These are phyloP conservation scores for Metschnikowia hibisci DNA, from an alignment of 805 yeast species.

Conservation along the genomic window DNA sequence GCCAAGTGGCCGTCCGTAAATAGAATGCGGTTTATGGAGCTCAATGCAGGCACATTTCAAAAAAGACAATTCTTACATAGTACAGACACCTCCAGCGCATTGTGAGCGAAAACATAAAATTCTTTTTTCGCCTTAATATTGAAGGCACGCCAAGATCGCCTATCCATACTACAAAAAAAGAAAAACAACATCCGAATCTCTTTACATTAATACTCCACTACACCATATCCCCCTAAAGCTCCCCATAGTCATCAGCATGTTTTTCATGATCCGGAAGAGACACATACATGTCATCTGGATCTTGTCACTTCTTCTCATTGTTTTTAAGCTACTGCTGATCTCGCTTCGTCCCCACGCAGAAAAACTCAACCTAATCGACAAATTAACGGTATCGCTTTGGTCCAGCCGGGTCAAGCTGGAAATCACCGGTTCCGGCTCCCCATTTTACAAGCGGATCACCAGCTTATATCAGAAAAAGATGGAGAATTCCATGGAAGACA, in stretches of 20 bases:
- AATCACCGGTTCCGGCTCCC: constrained; percentile 6
- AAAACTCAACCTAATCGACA: constrained; percentile 15
- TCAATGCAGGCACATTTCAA: too few species aligned
- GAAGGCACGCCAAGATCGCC: too few species aligned
- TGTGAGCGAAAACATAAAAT: too few species aligned
- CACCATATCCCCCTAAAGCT: not conserved
- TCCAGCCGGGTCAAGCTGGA: not conserved
- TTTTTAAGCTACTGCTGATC: constrained; percentile 11
- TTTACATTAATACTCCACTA: too few species aligned
- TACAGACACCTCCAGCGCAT: too few species aligned
- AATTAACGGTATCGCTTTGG: constrained; percentile 13
- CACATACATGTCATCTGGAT: constrained; percentile 15
- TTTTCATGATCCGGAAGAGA: constrained; percentile 16
- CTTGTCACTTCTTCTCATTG: constrained; percentile 14
- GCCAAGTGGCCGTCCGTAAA: too few species aligned
- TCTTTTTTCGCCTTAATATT: too few species aligned
- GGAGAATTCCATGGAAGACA: constrained; percentile 10
- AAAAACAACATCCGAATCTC: too few species aligned
- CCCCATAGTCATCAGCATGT: constrained; percentile 5
- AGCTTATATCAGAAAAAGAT: constrained; percentile 5
- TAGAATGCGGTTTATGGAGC: too few species aligned
- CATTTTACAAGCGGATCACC: constrained; percentile 11
- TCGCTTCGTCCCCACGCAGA: not conserved
- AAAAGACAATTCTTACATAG: too few species aligned
- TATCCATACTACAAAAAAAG: too few species aligned